Percentiles rank a stretch among this genome's conserved stretches.
phyloP scores from a whole-genome alignment of 805 yeast genomes.

The Yarrowia deformans region DNA sequence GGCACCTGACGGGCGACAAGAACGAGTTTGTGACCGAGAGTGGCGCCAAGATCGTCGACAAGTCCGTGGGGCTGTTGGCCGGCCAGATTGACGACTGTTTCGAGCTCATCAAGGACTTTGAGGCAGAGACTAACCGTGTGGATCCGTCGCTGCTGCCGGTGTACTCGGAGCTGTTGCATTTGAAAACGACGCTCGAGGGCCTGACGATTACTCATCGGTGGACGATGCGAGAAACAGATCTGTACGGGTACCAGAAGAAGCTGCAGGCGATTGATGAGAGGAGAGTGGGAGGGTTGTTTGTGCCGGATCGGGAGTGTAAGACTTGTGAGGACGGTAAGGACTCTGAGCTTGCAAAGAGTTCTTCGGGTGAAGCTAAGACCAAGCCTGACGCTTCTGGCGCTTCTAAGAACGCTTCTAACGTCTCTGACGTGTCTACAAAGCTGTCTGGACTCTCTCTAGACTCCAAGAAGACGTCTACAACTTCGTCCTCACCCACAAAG shows the following conservation, averaged over 20 bases:
- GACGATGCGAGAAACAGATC: slow-evolving; percentile 96
- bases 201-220: slow-evolving; percentile 91
- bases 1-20: slow-evolving; percentile 62
- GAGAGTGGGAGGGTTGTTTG: slow-evolving; percentile 68
- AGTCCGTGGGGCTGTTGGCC: slow-evolving; percentile 15
- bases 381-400: too few species aligned
- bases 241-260: slow-evolving; percentile 79
- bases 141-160: slow-evolving; percentile 62
- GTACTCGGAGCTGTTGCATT: slow-evolving; percentile 66
- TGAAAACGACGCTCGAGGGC: slow-evolving; percentile 79
- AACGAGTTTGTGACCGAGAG: slow-evolving; percentile 50
- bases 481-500: slow-evolving; percentile 34
- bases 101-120: slow-evolving; percentile 72
- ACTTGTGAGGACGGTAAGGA: neutral
- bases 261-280: slow-evolving; percentile 76
- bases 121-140: slow-evolving; percentile 55
- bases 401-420: too few species aligned
- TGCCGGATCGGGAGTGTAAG: slow-evolving; percentile 31
- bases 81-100: slow-evolving; percentile 74
- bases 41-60: slow-evolving; percentile 43
- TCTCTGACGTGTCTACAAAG: too few species aligned
- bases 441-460: too few species aligned
- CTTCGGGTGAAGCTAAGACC: too few species aligned
- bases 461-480: too few species aligned
- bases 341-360: too few species aligned